These are phyloP conservation scores for Pythium rhizo-oryzae DNA, from an alignment of 352 stramenopile species.

Conservation along the genomic window DNA sequence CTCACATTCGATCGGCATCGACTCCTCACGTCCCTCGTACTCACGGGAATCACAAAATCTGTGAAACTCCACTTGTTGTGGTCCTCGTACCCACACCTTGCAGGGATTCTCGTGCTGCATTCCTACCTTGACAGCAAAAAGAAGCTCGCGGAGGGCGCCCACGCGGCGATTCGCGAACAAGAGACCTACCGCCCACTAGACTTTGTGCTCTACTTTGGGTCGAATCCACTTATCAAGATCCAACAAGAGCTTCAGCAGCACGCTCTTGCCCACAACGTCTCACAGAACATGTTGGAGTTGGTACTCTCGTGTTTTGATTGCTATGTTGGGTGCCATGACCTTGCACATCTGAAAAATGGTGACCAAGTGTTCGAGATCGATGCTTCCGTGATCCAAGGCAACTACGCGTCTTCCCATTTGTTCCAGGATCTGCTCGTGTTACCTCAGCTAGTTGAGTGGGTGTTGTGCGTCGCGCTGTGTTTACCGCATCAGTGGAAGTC, in stretches of 20 bases:
- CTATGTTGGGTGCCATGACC: conserved; percentile 48
- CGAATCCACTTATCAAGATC: conserved; percentile 56
- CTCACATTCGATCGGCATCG: conserved; percentile 59
- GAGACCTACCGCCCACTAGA: conserved; percentile 45
- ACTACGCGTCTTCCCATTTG: conserved; percentile 17
- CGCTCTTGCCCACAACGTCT: conserved; percentile 34
- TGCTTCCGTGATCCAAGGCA: conserved; percentile 14
- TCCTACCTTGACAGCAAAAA: conserved; percentile 28
- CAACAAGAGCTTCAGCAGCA: conserved; percentile 61
- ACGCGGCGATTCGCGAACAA: conserved; percentile 3
- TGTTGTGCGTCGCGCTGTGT: conserved; percentile 57
- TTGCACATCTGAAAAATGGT: conserved; percentile 52
- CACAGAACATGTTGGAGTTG: conserved; percentile 38
- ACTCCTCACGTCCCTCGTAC: conserved; percentile 49
- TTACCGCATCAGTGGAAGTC: conserved; percentile 35
- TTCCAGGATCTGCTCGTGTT: conserved; percentile 35
- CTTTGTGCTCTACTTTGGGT: conserved; percentile 64
- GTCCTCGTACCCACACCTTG: conserved; percentile 47
- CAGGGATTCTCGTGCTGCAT: conserved; percentile 51
- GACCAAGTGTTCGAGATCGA: conserved; percentile 54
- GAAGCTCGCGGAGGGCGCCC: conserved; percentile 10
- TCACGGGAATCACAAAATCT: conserved; percentile 54
- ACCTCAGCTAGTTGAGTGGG: conserved; percentile 45
- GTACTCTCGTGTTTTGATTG: conserved; percentile 59
- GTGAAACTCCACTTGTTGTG: conserved; percentile 67